These are phyloP conservation scores for Neurospora sp. DNA, from an alignment of 495 filamentous ascomycete species.

Conservation along the genomic window DNA sequence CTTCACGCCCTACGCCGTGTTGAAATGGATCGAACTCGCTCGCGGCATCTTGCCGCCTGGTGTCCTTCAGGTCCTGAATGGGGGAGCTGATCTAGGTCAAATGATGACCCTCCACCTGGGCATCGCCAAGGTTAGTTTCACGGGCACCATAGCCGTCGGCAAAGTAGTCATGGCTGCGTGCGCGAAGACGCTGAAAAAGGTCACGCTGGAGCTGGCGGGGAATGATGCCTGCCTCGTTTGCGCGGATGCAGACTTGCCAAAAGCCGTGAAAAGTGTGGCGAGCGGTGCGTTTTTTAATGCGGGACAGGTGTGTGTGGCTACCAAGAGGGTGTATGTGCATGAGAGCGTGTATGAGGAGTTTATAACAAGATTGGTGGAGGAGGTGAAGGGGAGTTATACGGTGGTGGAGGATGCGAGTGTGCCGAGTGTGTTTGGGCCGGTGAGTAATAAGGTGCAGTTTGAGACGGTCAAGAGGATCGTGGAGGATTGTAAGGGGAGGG, in stretches of 20 bases:
- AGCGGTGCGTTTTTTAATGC: constrained; percentile 50
- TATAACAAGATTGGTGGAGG: constrained; percentile 41
- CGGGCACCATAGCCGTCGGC: constrained; percentile 53
- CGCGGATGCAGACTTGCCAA: constrained; percentile 53
- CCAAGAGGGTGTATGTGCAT: constrained; percentile 62
- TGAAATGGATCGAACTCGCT: constrained; percentile 55
- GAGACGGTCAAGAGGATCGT: constrained; percentile 41
- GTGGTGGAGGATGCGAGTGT: constrained; percentile 33
- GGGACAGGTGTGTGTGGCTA: constrained; percentile 44
- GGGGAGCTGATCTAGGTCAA: constrained; percentile 55
- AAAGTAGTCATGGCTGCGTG: constrained; percentile 52
- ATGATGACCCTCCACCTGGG: constrained; percentile 45
- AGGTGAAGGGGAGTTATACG: constrained; percentile 32
- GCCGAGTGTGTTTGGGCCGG: constrained; percentile 41
- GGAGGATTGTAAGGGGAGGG: constrained; percentile 33
- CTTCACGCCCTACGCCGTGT: constrained; percentile 57
- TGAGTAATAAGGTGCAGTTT: constrained; percentile 53
- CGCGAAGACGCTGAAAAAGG: constrained; percentile 50
- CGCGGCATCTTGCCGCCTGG: constrained; percentile 52
- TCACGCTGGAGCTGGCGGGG: constrained; percentile 46
- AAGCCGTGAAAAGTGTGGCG: constrained; percentile 40
- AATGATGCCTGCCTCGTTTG: constrained; percentile 60
- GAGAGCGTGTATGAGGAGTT: constrained; percentile 56
- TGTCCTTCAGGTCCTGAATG: constrained; percentile 58
- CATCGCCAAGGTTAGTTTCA: constrained; percentile 62